Base-by-base conservation (phyloP, 371 early-diverging fungal species). In the Lichtheimia corymbifera region DNA sequence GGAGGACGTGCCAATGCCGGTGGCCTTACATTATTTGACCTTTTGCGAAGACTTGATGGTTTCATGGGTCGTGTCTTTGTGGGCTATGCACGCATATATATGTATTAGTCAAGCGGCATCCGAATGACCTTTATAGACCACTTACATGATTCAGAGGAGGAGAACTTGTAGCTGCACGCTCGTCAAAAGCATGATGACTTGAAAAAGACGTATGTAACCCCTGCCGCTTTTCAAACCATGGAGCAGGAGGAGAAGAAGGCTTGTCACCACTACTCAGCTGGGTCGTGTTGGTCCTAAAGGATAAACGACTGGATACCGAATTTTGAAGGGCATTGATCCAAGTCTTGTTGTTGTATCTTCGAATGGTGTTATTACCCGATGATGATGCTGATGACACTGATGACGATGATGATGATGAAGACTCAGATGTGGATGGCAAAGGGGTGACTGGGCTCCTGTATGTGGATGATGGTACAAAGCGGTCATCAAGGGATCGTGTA, bases 21-120 rank as follows among this genome's bases (percentile, higher is more conserved):
- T 27, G 35, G 11, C 11, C 5, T 35, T 9, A 47, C 47, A 22
- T 12, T 17, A 22, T 12, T 17, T 2, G 17, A 22, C 17, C 18
- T 20, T 49, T 56, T 55, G 42, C 62, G 55, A 49, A 62, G 28
- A 42, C 62, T 62, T n/a, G 62, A 50, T 17, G 62, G 62, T 42
- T 56, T 62, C 28, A 53, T 62, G 11, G 62, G 62, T 24, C 62
- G 55, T 5, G 24, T 22, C 20, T 62, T 62, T 13, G 62, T 62
- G 11, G 62, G 62, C 62, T 62, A 42, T 3, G 45, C 24, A 40
- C n/a, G n/a, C 35, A 6, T 47, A n/a, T 24, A 17, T 53, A 27
- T 1, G 3, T 22, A 54, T 35, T 1, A 30, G n/a, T 3, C 1
- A 12, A 28, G 2, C 40, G 30, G n/a, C 12, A 35, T 49, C 0